Conservation (phyloP, 2,329 filamentous ascomycete genomes). For the Elsinoe necatrix region DNA sequence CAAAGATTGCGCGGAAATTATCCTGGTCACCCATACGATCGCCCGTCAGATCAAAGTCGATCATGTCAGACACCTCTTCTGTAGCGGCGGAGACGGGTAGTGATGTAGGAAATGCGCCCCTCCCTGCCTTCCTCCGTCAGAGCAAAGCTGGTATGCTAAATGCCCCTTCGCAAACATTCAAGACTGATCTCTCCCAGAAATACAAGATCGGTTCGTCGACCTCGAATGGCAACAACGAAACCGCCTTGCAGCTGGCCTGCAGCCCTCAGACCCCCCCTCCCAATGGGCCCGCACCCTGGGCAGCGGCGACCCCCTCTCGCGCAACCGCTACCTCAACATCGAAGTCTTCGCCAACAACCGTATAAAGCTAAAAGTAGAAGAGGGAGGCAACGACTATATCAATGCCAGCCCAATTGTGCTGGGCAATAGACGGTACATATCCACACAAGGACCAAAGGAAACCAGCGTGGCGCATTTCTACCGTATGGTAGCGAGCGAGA, state of each 20-base stretch:
- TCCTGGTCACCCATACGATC: constrained; percentile 15
- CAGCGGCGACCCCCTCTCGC: constrained; percentile 46
- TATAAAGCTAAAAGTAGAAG: constrained; percentile 68
- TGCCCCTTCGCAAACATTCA: background rate
- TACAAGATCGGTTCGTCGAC: constrained; percentile 52
- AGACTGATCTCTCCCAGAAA: constrained; percentile 35
- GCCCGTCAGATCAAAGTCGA: background rate
- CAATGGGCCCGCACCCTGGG: constrained; percentile 49
- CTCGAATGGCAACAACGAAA: constrained; percentile 53
- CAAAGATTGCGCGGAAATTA: constrained; percentile 13
- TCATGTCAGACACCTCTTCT: constrained; percentile 16
- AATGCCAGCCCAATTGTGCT: constrained; percentile 42
- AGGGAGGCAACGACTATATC: constrained; percentile 50
- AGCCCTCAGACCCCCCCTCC: constrained; percentile 37
- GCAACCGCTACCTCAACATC: constrained; percentile 86
- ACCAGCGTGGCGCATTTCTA: constrained; percentile 74
- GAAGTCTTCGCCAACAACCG: constrained; percentile 84
- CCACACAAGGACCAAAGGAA: constrained; percentile 75
- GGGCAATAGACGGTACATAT: constrained; percentile 61
- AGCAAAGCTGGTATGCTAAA: constrained; percentile 39
- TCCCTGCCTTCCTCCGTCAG: constrained; percentile 48
- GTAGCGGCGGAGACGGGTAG: constrained; percentile 16
- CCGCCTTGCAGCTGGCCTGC: constrained; percentile 42
- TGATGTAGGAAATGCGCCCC: constrained; percentile 20
- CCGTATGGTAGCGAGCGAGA: constrained; percentile 89